phyloP scores from a whole-genome alignment of 1,139 yeast species.

The Pichia sp. region DNA sequence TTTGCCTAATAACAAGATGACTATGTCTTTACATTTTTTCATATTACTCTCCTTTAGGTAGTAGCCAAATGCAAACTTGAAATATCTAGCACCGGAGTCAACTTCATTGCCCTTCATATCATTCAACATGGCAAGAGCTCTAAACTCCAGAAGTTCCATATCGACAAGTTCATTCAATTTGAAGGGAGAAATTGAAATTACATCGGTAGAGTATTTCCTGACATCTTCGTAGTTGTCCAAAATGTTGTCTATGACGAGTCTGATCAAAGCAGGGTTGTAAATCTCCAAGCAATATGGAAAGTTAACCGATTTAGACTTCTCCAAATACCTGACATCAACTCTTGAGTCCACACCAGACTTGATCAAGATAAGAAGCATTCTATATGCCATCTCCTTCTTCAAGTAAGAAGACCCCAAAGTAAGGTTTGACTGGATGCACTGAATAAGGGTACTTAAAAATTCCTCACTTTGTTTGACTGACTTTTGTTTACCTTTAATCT shows the following conservation, averaged over 20 bases:
- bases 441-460: slow-evolving; percentile 40
- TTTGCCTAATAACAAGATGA: slow-evolving; percentile 29
- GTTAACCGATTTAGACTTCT: slow-evolving; percentile 32
- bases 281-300: slow-evolving; percentile 43
- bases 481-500: slow-evolving; percentile 25
- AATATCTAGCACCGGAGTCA: slow-evolving; percentile 73
- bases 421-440: slow-evolving; percentile 26
- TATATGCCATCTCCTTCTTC: slow-evolving; percentile 44
- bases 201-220: slow-evolving; percentile 42
- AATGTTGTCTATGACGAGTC: slow-evolving; percentile 52
- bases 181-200: slow-evolving; percentile 45
- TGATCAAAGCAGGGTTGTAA: slow-evolving; percentile 33
- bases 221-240: slow-evolving; percentile 73
- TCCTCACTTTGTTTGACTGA: slow-evolving; percentile 28
- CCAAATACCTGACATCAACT: slow-evolving; percentile 31
- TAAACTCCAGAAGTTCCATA: slow-evolving; percentile 27
- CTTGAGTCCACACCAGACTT: slow-evolving; percentile 50
- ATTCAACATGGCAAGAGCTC: slow-evolving; percentile 39
- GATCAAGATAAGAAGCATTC: slow-evolving; percentile 41
- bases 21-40: slow-evolving; percentile 23
- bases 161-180: slow-evolving; percentile 26
- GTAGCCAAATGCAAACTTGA: slow-evolving; percentile 40
- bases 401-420: slow-evolving; percentile 69
- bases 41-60: slow-evolving; percentile 18
- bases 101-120: slow-evolving; percentile 64